Evolutionary conservation across 2,329 filamentous ascomycete species (phyloP).

Genomic region (Pseudogymnoascus sp.): DNA sequence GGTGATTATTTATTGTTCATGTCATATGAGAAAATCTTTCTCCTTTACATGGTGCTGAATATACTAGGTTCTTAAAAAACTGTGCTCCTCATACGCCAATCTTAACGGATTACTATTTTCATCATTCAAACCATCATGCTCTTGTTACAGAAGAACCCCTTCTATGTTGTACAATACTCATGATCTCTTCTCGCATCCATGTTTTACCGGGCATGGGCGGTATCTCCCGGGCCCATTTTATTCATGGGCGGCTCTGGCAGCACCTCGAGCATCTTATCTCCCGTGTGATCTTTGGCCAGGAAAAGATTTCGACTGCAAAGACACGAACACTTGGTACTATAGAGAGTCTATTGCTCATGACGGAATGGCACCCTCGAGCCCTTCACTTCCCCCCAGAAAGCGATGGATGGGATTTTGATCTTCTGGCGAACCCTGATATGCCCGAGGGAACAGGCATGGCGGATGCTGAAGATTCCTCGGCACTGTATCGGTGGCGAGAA

Average conservation of each 20-base stretch:
- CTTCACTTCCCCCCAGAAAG: constrained; percentile 47
- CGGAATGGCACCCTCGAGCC: constrained; percentile 50
- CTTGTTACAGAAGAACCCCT: constrained; percentile 46
- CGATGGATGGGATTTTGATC: constrained; percentile 50
- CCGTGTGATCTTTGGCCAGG: constrained; percentile 47
- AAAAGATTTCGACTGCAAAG: constrained; percentile 44
- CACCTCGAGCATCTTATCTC: constrained; percentile 47
- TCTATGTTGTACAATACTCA: constrained; percentile 46
- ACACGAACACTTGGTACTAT: constrained; percentile 45
- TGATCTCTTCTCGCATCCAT: constrained; percentile 49
- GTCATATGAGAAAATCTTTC: background rate
- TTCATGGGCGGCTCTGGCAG: constrained; percentile 48
- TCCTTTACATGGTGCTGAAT: background rate
- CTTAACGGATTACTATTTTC: constrained; percentile 42
- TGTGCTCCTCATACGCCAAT: constrained; percentile 46
- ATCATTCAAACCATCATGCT: constrained; percentile 41
- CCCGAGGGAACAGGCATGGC: constrained; percentile 27
- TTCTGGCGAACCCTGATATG: constrained; percentile 37
- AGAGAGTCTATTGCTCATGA: constrained; percentile 46
- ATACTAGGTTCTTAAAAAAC: constrained; percentile 40
- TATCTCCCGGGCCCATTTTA: constrained; percentile 44
- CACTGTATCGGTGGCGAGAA: constrained; percentile 30
- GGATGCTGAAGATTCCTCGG: constrained; percentile 27
- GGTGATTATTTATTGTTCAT: constrained; percentile 17
- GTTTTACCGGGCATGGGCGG: constrained; percentile 36